Evolutionary conservation across 1,284 basidiomycete genomes (phyloP).

Genomic region (Trichosporon sp.): DNA sequence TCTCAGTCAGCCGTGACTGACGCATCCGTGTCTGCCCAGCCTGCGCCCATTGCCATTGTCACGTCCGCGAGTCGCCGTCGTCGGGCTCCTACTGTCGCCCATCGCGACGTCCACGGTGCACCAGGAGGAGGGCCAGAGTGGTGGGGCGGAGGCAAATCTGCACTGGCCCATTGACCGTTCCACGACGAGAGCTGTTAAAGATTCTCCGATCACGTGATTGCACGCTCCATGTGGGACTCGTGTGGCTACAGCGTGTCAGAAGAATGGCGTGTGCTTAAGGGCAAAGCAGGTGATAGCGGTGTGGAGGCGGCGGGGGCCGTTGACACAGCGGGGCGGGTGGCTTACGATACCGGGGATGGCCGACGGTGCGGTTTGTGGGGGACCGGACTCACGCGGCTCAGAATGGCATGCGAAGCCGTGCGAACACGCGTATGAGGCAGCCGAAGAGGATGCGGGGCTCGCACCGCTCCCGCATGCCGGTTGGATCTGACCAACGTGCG

Average conservation of each 20-base stretch:
- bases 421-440: background rate
- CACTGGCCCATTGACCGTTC: background rate
- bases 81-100: background rate
- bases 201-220: background rate
- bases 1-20: background rate
- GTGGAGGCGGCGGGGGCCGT: background rate
- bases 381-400: background rate
- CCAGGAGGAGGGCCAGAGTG: background rate
- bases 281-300: background rate
- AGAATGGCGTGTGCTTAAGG: background rate
- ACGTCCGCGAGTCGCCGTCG: background rate
- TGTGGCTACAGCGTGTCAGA: background rate
- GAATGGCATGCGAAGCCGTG: background rate
- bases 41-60: background rate
- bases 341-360: background rate
- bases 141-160: background rate
- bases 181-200: background rate
- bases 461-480: background rate
- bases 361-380: background rate
- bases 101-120: background rate
- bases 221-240: background rate
- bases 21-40: background rate
- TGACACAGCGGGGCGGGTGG: background rate
- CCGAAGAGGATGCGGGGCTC: background rate
- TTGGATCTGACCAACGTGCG: background rate